These are phyloP conservation scores for Venturia pyrina DNA, from an alignment of 2,329 filamentous ascomycete species.

Conservation along the genomic window DNA sequence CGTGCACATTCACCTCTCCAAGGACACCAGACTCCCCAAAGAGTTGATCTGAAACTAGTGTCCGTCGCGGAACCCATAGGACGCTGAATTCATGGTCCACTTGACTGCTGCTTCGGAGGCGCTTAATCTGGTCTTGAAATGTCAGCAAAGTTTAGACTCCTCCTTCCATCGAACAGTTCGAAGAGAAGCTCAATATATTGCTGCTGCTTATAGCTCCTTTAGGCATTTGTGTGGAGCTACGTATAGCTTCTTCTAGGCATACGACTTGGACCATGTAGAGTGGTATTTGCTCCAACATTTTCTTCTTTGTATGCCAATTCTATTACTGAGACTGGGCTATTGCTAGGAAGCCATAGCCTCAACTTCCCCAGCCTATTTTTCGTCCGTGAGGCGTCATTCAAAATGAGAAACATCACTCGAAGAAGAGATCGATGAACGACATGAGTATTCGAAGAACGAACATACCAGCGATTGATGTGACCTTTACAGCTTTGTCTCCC, in stretches of 20 bases:
- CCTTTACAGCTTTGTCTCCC: constrained; percentile 77
- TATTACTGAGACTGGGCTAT: neutral
- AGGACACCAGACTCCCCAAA: constrained; percentile 88
- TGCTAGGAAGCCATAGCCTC: no score
- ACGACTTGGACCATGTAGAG: constrained; percentile 47
- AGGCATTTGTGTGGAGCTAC: constrained; percentile 30
- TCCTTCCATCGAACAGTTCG: constrained; percentile 1
- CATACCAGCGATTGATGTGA: constrained; percentile 78
- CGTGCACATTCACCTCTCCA: constrained; percentile 80
- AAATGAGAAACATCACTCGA: neutral
- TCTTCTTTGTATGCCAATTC: constrained; percentile 48
- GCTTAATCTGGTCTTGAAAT: constrained; percentile 77
- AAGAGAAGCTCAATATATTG: constrained; percentile 1
- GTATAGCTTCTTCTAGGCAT: constrained; percentile 39
- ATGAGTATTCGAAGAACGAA: constrained; percentile 13
- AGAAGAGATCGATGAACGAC: constrained; percentile 8
- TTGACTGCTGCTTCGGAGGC: constrained; percentile 76
- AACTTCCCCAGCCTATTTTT: no score
- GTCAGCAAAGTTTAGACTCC: constrained; percentile 33
- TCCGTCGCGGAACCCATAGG: constrained; percentile 90
- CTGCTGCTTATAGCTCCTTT: constrained; percentile 27
- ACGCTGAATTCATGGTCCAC: constrained; percentile 93
- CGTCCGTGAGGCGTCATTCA: no score
- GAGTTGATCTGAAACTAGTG: constrained; percentile 80
- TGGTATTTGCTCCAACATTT: constrained; percentile 42